Evolutionary conservation across 108 stramenopile species (phyloP).

Genomic region (Conticribra guillardii): DNA sequence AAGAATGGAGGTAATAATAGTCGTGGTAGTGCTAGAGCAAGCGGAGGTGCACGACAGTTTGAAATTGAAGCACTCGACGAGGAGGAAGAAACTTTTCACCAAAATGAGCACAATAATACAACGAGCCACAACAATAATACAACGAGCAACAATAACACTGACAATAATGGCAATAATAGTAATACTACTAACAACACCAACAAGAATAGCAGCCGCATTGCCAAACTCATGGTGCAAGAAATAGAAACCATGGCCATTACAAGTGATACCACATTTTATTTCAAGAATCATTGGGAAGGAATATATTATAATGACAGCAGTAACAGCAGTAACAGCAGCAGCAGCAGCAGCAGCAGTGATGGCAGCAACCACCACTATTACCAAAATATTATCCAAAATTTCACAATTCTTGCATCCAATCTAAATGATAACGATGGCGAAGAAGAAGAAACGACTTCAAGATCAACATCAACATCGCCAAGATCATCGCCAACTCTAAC

Average conservation of each 20-base stretch:
- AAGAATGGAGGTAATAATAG: neutral
- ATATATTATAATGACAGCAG: neutral
- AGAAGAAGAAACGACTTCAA: neutral
- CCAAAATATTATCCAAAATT: neutral
- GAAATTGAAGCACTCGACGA: conserved; percentile 7
- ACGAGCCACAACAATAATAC: too few species aligned
- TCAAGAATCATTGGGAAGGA: neutral
- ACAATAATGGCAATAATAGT: too few species aligned
- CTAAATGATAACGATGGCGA: neutral
- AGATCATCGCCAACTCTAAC: too few species aligned
- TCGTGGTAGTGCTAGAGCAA: too few species aligned
- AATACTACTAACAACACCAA: too few species aligned
- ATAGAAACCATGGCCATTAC: conserved; percentile 2
- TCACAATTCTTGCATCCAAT: neutral
- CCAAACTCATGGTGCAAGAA: neutral
- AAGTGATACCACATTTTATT: neutral
- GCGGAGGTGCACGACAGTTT: neutral
- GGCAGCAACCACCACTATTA: neutral
- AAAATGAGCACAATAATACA: neutral
- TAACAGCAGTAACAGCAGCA: neutral
- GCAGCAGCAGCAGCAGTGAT: neutral
- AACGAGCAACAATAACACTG: too few species aligned
- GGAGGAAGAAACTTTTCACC: neutral
- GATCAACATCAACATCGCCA: too few species aligned
- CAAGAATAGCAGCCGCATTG: too few species aligned